Base-by-base conservation (phyloP, 306 rosid species). In the Malus sieversii region DNA sequence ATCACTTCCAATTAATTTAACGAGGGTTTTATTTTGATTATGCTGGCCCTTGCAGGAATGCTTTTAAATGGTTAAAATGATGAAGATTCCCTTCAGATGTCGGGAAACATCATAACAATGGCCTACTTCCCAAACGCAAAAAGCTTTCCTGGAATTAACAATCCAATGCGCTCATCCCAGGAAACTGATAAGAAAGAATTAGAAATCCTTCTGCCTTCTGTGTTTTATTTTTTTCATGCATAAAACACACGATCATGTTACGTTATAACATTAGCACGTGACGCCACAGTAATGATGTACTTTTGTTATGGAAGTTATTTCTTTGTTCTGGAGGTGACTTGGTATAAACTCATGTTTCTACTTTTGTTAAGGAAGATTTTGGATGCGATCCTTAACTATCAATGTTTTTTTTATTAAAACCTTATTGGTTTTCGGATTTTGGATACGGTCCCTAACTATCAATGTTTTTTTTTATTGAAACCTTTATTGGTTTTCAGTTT, bases 31-130 rank as follows among this genome's bases (percentile, higher is more conserved):
- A 59, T 59, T 71, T 74, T 62, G 79, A 74, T 82, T 18, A 66
- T 73, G 78, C 68, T 74, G 80, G 86, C 79, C 71, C 46, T 61
- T 40, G 72, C 55, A 44, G 71, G 42, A 77, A 74, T 71, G 79
- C 30, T 71, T 72, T 66, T 61, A 61, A 74, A 79, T 80, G 25
- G 57, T 12, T 32, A 65, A 32, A 79, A 86, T 86, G 85, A 83
- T 86, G 77, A 86, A 81, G 90, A 86, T 86, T 86, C 84, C 84
- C 83, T 72, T 62, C 79, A 86, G 78, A 71, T 86, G 86, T 86
- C 81, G 83, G 77, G 57, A 70, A 78, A 84, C 77, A 70, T 55
- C 79, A 62, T 66, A 79, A 58, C 83, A 81, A 48, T 79, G 75
- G 66, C 72, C 74, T 57, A 7, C 59, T 42, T 52, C 40, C 59